phyloP scores from a whole-genome alignment of 1,284 basidiomycete species.

The Boletus smithii region DNA sequence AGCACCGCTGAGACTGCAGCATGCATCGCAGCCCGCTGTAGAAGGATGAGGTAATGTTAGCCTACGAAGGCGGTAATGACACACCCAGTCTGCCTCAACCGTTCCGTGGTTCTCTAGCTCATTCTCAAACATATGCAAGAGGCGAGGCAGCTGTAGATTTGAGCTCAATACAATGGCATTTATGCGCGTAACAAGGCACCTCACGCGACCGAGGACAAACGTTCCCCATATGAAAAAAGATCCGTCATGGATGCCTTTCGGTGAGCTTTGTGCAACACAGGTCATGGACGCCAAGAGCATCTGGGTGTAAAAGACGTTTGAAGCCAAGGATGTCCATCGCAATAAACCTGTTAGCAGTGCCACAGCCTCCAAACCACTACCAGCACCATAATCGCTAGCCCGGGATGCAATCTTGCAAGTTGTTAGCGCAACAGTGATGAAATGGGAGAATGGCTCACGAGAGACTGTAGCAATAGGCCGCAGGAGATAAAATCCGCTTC shows the following conservation, averaged over 20 bases:
- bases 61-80: constrained; percentile 16
- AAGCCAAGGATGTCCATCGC: constrained; percentile 65
- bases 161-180: constrained; percentile 1
- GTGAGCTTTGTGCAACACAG: constrained; percentile 53
- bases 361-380: constrained; percentile 51
- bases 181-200: constrained; percentile 17
- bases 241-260: constrained; percentile 31
- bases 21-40: constrained; percentile 56
- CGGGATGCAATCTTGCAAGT: constrained; percentile 52
- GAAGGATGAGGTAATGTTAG: constrained; percentile 13
- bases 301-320: constrained; percentile 66
- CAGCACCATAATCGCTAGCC: constrained; percentile 59
- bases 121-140: constrained; percentile 54
- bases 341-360: constrained; percentile 56
- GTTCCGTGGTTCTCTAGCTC: constrained; percentile 50
- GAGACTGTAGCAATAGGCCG: constrained; percentile 53
- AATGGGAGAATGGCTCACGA: constrained; percentile 41
- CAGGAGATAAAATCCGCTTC: constrained; percentile 64
- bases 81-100: constrained; percentile 55
- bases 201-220: constrained; percentile 69
- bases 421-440: constrained; percentile 6
- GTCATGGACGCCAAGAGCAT: constrained; percentile 58
- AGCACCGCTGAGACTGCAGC: constrained; percentile 48
- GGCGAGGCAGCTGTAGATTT: constrained; percentile 52
- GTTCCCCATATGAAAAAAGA: constrained; percentile 57